Evolutionary conservation across 2,329 filamentous ascomycete species (phyloP), one percentile per base, ranked within the genome.

Genomic region (Cordyceps sp.): DNA sequence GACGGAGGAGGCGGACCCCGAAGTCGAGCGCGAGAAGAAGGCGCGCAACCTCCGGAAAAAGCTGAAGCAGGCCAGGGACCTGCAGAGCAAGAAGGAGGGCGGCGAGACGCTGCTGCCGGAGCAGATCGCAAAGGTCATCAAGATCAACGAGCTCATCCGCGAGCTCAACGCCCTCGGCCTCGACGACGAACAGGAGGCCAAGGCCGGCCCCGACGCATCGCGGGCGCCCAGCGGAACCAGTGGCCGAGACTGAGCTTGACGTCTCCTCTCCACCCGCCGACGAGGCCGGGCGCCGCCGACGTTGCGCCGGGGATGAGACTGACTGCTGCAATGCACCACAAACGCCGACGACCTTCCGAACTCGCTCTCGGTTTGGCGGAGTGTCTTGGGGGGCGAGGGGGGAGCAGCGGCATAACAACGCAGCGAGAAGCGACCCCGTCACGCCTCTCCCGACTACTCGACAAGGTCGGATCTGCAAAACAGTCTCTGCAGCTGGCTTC

Each of bases 71-170:
- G 88, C 90, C 4, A 79, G 76, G 43, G 90, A 96, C 3, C 64
- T 98, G 33, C 79, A 84, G 50, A 78, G 76, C 46, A 94, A 93
- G 66, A 93, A 93, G 55, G 82, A 93, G 17, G 76, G 74, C 34
- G 90, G 90, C 15, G 79, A 83, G 49, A 66, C 72, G 5, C 58
- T 98, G 37, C 64, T 96, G 18, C 88, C 86, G 0, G 90, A 98
- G 59, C 90, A 98, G 59, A 78, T 96, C 40, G 85, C 88, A 44
- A 98, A 98, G 61, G 83, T 98, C 34, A 92, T 93, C 53, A 93
- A 90, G 57, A 93, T 98, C 52, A 84, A 83, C 39, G 90, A 98
- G 59, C 67, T 98, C 31, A 76, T 94, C 36, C 72, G 85, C 10
- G 86, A 96, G 51, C 59, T 98, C 34, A 82, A 92, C 45, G 68